Base-by-base conservation (phyloP, 164 flowering plant species). In the Tetrastigma voinierianum region DNA sequence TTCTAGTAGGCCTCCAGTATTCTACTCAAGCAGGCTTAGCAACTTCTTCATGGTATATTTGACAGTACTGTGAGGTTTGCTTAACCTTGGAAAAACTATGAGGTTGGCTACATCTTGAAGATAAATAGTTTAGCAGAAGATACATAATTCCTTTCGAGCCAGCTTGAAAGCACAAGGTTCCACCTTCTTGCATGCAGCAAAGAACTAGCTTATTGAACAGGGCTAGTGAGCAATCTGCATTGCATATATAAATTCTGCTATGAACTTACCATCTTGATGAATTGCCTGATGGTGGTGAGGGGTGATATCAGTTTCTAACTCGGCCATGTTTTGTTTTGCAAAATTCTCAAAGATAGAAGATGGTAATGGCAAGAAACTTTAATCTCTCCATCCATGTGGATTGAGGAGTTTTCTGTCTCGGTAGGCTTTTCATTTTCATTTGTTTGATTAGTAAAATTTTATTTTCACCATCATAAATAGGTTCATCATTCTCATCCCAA, bases 311-410 rank as follows among this genome's bases (percentile, higher is more conserved):
- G 71, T 81, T 79, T 92, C 99, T 3, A 93, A 72, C 65, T 95
- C 99, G 0, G 82, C 20, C 72, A 92, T 72, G 67, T 90, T 95
- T 75, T 95, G 99, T 68, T 98, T 82, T 16, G 94, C 88, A 80
- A 92, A 95, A 78, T 97, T 86, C 77, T 92, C 99, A 71, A 92
- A 95, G 59, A 95, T 86, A 47, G 98, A 92, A 74, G 88, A n/a
- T n/a, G n/a, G n/a, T n/a, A n/a, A n/a, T n/a, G n/a, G n/a, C n/a
- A n/a, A n/a, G n/a, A n/a, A n/a, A n/a, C n/a, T n/a, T n/a, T n/a
- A n/a, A n/a, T n/a, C n/a, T n/a, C n/a, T n/a, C n/a, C n/a, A n/a
- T n/a, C n/a, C n/a, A n/a, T n/a, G n/a, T n/a, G n/a, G n/a, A n/a
- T n/a, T n/a, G n/a, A n/a, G n/a, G n/a, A n/a, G n/a, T n/a, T n/a